Base-by-base conservation (phyloP, 768 basidiomycete species). In the Lepiota brunneoincarnata region DNA sequence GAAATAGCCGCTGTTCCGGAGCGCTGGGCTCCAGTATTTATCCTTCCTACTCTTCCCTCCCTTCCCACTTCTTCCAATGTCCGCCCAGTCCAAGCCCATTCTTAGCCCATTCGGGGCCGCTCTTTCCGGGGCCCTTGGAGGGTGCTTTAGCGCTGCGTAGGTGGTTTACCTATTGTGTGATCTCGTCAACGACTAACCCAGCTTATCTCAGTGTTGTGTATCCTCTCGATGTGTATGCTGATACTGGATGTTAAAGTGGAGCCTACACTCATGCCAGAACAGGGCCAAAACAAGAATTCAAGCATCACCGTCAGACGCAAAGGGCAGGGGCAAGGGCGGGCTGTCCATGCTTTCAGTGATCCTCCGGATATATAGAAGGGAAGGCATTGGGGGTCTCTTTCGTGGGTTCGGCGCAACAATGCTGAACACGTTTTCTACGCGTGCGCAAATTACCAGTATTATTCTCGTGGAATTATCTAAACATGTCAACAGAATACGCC, bases 341-440 rank as follows among this genome's bases (percentile, higher is more conserved):
- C 72, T 75, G 41, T 82, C 84, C 2, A 81, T 94, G 72, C 63
- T 86, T 37, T 68, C 77, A 18, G 76, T 95, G 48, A 68, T 98
- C 35, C 57, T 84, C 48, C 75, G 79, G 63, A 87, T 98, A 56
- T 77, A 91, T 65, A 81, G 79, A 60, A 83, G 84, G 55, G 93
- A 98, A 58, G 96, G 97, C 0, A 58, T 97, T 50, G 51, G 64
- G 4, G 97, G 94, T 0, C 85, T 85, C 65, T 99, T 96, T 72
- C 81, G 86, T 40, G 97, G 97, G 2, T 99, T 98, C 67, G 79
- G 84, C 34, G 97, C 97, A 20, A 98, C 91, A 38, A 98, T 98
- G 96, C 74, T 98, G 61, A 98, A 97, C 70, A 97, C 93, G 1
- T 99, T 99, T 70, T 96, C 93, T 35, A 91, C 89, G 85, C 94